Conservation (phyloP, 805 yeast genomes). For the Pachysolen tannophilus region DNA sequence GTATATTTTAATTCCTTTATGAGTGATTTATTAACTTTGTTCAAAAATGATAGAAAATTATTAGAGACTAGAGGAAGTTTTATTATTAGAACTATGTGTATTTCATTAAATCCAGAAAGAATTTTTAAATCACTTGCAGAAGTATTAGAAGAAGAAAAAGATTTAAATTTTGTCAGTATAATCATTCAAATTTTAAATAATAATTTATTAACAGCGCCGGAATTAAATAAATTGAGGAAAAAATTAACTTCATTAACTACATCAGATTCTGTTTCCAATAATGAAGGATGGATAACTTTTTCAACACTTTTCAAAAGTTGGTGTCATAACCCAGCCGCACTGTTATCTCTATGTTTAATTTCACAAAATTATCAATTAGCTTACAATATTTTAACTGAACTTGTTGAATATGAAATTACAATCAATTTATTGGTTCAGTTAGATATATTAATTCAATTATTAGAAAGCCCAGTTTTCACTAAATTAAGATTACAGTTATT, state of each 20-base stretch:
- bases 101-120: conserved; percentile 72
- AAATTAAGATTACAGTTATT: conserved; percentile 79
- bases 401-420: conserved; percentile 76
- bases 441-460: conserved; percentile 79
- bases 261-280: conserved; percentile 8
- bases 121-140: conserved; percentile 76
- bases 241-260: conserved; percentile 33
- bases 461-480: conserved; percentile 91
- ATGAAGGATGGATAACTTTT: conserved; percentile 63
- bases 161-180: conserved; percentile 63
- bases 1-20: conserved; percentile 70
- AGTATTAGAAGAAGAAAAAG: conserved; percentile 54
- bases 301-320: conserved; percentile 76
- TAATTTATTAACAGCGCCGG: conserved; percentile 80
- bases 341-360: conserved; percentile 73
- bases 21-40: conserved; percentile 58
- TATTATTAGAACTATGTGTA: conserved; percentile 77
- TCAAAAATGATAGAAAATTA: conserved; percentile 60
- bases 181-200: conserved; percentile 85
- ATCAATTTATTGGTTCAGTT: conserved; percentile 76
- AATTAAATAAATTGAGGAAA: conserved; percentile 60
- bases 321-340: conserved; percentile 88
- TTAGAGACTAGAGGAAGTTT: conserved; percentile 72
- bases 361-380: conserved; percentile 88
- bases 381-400: conserved; percentile 67